phyloP scores from a whole-genome alignment of 106 monocot genomes.

The Platanthera guangdongensis region DNA sequence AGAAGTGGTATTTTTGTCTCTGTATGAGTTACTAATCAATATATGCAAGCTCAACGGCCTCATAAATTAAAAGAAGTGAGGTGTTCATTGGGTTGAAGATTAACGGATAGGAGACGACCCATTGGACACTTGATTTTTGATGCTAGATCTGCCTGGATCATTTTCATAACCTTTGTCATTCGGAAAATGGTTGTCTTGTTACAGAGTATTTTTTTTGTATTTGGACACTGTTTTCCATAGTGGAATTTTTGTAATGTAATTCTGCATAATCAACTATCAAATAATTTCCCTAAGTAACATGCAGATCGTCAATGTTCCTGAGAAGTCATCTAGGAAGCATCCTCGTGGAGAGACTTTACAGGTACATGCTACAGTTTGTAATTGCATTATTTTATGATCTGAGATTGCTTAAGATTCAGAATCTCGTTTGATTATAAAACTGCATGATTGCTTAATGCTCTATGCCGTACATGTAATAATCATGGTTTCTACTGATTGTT shows the following conservation, averaged over 20 bases:
- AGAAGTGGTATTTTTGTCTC: no score
- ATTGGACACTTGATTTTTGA: no score
- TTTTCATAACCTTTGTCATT: neutral
- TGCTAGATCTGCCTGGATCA: no score
- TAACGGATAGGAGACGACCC: no score
- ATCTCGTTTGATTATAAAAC: neutral
- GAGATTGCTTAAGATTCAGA: neutral
- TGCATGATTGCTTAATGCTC: no score
- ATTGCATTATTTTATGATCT: neutral
- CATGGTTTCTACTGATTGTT: neutral
- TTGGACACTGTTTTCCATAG: neutral
- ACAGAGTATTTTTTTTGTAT: neutral
- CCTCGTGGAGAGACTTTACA: conserved; percentile 74
- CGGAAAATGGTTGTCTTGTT: neutral
- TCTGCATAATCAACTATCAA: neutral
- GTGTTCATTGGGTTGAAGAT: no score
- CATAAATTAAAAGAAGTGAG: no score
- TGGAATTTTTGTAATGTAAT: neutral
- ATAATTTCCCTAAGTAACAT: conserved; percentile 4
- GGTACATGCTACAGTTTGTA: conserved; percentile 24
- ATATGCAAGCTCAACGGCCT: no score
- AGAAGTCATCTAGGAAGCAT: conserved; percentile 77
- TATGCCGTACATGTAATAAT: neutral
- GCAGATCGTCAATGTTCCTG: conserved; percentile 87
- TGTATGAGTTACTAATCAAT: no score